Base-by-base conservation (phyloP, 257 asterid genomes). In the Przewalskia tangutica region DNA sequence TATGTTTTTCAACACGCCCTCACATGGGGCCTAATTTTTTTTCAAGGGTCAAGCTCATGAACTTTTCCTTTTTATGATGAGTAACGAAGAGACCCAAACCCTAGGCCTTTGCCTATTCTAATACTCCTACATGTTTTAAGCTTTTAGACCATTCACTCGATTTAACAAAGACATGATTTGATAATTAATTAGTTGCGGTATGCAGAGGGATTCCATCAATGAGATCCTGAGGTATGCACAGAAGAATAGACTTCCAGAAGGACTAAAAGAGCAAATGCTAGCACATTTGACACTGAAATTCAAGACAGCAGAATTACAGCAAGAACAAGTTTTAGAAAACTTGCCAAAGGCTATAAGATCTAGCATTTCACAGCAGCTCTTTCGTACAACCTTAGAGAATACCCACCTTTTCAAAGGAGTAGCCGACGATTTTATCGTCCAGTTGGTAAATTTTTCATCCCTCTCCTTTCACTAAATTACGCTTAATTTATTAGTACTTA, bases 291-390 rank as follows among this genome's bases (percentile, higher is more conserved):
- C 95, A 2, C 97, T 95, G 40, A 95, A 94, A 88, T 95, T 92
- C 91, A 95, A 90, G 88, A 92, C 99, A 3, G 97, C 97, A 40
- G 97, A 94, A 84, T 89, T 95, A 81, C 96, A 94, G 86, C 98
- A 95, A 87, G 97, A 95, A 88, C 95, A 91, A 89, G 97, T 94
- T 51, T 89, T 95, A 40, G 87, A 90, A 88, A 91, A 86, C 83
- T 40, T 95, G 71, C 99, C 99, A 0, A 95, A 95, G 90, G 99
- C 99, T 42, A 91, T 95, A 82, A 90, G 98, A 87, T 87, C 98
- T n/a, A 83, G 97, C 88, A 95, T 95, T 59, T 91, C 93, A 27
- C 97, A 94, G 64, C 96, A 94, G 85, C 99, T 95, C 66, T 95
- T 95, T 84, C 96, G 89, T 80, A 5, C 56, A 36, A 90, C 86